Conservation (phyloP, 1,284 basidiomycete genomes). For the Kalmanozyma brasiliensis region DNA sequence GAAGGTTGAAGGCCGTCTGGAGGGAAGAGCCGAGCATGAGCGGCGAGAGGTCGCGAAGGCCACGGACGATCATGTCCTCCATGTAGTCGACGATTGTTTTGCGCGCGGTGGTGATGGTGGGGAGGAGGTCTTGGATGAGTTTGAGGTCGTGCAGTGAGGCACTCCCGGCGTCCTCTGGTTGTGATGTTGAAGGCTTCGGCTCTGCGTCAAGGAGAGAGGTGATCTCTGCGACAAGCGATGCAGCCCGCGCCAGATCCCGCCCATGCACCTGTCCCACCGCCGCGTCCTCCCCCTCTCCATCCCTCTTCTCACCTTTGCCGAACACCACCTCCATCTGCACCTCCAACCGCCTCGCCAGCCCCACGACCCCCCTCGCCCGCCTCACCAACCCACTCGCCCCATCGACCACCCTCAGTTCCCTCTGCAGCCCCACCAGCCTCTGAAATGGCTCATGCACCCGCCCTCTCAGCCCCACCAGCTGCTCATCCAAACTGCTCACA, state of each 20-base stretch:
- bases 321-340: slow-evolving; percentile 49
- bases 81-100: slow-evolving; percentile 52
- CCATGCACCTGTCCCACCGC: slow-evolving; percentile 43
- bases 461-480: slow-evolving; percentile 11
- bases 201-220: slow-evolving; percentile 8
- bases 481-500: slow-evolving; percentile 14
- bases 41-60: slow-evolving; percentile 51
- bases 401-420: slow-evolving; percentile 14
- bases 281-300: slow-evolving; percentile 29
- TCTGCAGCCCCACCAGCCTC: slow-evolving; percentile 17
- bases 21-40: slow-evolving; percentile 85
- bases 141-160: slow-evolving; percentile 29
- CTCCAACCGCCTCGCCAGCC: slow-evolving; percentile 42
- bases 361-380: slow-evolving; percentile 25
- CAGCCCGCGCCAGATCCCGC: slow-evolving; percentile 49
- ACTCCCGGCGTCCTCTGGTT: slow-evolving; percentile 52
- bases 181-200: no score
- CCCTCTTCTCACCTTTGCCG: slow-evolving; percentile 5
- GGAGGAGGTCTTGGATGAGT: slow-evolving; percentile 37
- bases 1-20: slow-evolving; percentile 92
- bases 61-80: slow-evolving; percentile 61
- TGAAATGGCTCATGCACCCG: slow-evolving; percentile 35
- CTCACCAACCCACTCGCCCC: slow-evolving; percentile 31
- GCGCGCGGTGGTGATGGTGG: slow-evolving; percentile 37
- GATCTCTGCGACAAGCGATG: slow-evolving; percentile 45